Conservation (phyloP, 352 stramenopile genomes). For the Pythium monospermum region DNA sequence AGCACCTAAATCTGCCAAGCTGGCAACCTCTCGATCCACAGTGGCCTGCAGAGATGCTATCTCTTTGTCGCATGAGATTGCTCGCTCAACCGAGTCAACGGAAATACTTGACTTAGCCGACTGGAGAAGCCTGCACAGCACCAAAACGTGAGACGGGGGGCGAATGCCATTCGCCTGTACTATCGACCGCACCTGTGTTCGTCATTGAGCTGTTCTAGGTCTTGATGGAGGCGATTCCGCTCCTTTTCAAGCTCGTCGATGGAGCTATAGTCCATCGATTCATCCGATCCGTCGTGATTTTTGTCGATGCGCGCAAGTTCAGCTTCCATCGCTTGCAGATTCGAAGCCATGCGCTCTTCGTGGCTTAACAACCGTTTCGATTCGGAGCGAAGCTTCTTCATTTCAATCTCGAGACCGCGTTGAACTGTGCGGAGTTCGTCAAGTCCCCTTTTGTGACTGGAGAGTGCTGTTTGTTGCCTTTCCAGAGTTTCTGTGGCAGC, state of each 20-base stretch:
- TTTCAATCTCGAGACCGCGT: too few species aligned
- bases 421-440: too few species aligned
- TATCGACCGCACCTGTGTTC: constrained; percentile 2
- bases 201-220: background rate
- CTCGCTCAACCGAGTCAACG: constrained; percentile 14
- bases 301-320: background rate
- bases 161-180: background rate
- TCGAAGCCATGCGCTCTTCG: background rate
- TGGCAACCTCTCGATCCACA: background rate
- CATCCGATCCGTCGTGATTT: background rate
- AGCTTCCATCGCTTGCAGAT: background rate
- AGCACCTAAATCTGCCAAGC: constrained; percentile 1
- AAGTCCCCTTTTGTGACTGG: too few species aligned
- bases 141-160: background rate
- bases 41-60: too few species aligned
- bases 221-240: background rate
- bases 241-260: background rate
- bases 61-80: constrained; percentile 12
- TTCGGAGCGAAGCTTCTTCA: too few species aligned
- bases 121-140: constrained; percentile 5
- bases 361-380: too few species aligned
- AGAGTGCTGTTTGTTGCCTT: too few species aligned
- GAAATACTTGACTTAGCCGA: constrained; percentile 13
- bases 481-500: too few species aligned
- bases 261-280: background rate